Evolutionary conservation across 2,329 filamentous ascomycete genomes (phyloP).

Genomic region (Catunica adiposa): DNA sequence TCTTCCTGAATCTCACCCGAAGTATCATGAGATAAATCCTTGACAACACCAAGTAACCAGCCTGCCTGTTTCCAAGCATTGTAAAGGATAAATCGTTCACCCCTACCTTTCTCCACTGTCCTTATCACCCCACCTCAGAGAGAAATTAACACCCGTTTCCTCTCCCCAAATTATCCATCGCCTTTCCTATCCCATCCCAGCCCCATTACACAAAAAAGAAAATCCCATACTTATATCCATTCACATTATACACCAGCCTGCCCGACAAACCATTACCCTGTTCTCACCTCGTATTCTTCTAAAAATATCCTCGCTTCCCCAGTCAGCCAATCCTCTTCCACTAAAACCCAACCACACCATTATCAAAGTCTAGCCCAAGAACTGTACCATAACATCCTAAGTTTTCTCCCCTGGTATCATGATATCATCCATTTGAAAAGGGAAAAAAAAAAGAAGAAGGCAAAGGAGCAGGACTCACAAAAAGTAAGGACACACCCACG

Average conservation of each 20-base stretch:
- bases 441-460: too few relatives aligned
- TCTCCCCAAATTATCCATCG: neutral
- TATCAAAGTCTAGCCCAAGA: neutral
- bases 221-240: neutral
- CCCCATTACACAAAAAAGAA: too few relatives aligned
- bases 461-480: too few relatives aligned
- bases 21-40: too few relatives aligned
- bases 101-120: neutral
- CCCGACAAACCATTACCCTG: neutral
- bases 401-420: too few relatives aligned
- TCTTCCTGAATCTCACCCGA: too few relatives aligned
- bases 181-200: neutral
- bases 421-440: too few relatives aligned
- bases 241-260: neutral
- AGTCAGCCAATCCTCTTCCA: neutral
- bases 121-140: neutral
- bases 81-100: neutral
- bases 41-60: too few relatives aligned
- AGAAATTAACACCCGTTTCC: neutral
- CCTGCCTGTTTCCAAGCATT: too few relatives aligned
- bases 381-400: too few relatives aligned
- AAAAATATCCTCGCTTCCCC: neutral
- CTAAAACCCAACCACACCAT: neutral
- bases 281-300: neutral
- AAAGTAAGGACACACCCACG: too few relatives aligned